Base-by-base conservation (phyloP, 768 basidiomycete species). In the Ramaria rubella region DNA sequence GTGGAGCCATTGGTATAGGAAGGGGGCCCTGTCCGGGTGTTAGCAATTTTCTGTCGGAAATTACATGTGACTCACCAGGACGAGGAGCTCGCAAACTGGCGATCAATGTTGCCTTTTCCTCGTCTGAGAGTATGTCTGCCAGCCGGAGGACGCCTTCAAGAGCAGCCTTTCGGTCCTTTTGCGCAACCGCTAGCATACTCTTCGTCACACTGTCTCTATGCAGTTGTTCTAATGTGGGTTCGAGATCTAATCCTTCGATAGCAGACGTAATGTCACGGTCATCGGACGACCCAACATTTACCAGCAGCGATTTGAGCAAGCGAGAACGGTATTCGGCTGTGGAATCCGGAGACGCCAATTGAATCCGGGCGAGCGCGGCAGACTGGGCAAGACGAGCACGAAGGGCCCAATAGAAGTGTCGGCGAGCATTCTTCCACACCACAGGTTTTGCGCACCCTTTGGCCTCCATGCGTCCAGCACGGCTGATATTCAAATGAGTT, bases 391-490 rank as follows among this genome's bases (percentile, higher is more conserved):
- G 72, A 52, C 86, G 85, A n/a, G 86, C 86, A 43, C 94, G 87
- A 29, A 91, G 78, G 42, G 89, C 83, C 94, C 93, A 96, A 74
- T 95, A 95, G 80, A 97, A 94, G 66, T 85, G 79, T 59, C 93
- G 81, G 58, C 92, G 85, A 55, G 94, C 83, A 52, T 89, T 79
- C 70, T 89, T 91, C 94, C 94, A 97, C 45, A 85, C 80, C 27
- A 83, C 77, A 19, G 90, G 78, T 59, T 86, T 87, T 7, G 94
- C 94, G 62, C 94, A 94, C 17, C 91, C 93, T 73, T 97, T 97
- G 26, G 94, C 94, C 72, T 96, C 91, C 94, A 96, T 95, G 46
- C 94, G 91, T 48, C 94, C 94, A 44, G 83, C 80, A 48, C 94
- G 91, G 71, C 94, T 95, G 65, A 14, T 43, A 24, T 36, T 33